Evolutionary conservation across 2,329 filamentous ascomycete genomes (phyloP).

Genomic region (Lecanoromycetidae sp.): DNA sequence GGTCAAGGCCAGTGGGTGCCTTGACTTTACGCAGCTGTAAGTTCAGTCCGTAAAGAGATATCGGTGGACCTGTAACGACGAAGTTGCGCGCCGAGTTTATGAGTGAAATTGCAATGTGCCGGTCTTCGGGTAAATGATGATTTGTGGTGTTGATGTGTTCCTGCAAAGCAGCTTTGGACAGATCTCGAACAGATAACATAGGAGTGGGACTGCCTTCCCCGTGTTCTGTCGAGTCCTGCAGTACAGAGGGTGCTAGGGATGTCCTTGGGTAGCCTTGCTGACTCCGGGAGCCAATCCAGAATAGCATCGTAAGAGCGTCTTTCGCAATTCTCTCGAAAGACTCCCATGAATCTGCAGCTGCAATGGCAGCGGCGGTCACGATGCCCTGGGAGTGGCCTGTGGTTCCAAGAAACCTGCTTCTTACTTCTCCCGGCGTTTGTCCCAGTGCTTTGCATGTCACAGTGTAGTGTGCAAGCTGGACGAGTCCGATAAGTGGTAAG

Average conservation of each 20-base stretch:
- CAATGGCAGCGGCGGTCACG: constrained; percentile 81
- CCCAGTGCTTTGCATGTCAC: constrained; percentile 88
- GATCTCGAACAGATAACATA: constrained; percentile 94
- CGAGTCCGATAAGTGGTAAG: constrained; percentile 87
- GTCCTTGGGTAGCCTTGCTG: constrained; percentile 96
- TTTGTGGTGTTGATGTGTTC: constrained; percentile 96
- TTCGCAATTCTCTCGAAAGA: constrained; percentile 70
- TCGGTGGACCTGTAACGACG: constrained; percentile 89
- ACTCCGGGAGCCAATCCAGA: constrained; percentile 96
- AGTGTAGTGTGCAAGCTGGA: constrained; percentile 90
- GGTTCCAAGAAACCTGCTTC: constrained; percentile 71
- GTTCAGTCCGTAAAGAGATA: constrained; percentile 93
- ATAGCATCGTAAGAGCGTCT: constrained; percentile 79
- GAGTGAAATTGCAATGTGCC: constrained; percentile 88
- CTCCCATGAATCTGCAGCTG: constrained; percentile 86
- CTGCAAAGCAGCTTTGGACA: constrained; percentile 77
- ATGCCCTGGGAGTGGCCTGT: constrained; percentile 97
- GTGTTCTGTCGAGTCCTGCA: constrained; percentile 86
- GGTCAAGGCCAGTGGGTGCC: constrained; percentile 91
- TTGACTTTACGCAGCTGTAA: constrained; percentile 92
- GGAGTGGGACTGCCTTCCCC: constrained; percentile 93
- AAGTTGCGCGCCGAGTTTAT: constrained; percentile 96
- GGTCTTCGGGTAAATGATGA: constrained; percentile 81
- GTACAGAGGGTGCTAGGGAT: constrained; percentile 76
- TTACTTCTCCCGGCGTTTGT: constrained; percentile 74